Evolutionary conservation across 2,329 filamentous ascomycete species (phyloP).

Genomic region (Tolypocladium guangdongense): DNA sequence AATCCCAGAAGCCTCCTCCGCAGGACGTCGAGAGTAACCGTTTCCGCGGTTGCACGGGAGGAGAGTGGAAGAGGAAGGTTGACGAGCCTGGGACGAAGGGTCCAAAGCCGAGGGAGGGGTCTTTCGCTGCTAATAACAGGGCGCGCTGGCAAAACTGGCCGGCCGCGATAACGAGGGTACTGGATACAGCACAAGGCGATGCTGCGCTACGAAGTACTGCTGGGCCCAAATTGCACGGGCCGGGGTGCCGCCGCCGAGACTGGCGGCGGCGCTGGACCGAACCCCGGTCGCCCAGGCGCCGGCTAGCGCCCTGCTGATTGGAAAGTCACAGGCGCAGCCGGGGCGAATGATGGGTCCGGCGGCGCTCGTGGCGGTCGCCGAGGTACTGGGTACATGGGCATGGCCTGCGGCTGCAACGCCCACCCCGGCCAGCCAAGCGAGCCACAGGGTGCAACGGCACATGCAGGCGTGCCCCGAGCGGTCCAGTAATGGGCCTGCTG

Average conservation of each 20-base stretch:
- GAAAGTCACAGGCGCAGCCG: slow-evolving; percentile 1
- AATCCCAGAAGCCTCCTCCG: background rate
- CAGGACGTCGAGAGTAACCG: background rate
- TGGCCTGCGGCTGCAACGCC: background rate
- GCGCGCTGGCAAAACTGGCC: background rate
- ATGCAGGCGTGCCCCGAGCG: background rate
- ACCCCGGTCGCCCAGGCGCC: background rate
- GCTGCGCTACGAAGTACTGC: background rate
- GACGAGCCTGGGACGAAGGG: background rate
- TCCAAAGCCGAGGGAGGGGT: slow-evolving; percentile 1
- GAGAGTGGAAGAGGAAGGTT: background rate
- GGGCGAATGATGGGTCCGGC: background rate
- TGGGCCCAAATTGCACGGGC: background rate
- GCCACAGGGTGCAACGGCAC: background rate
- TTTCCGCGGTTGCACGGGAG: background rate
- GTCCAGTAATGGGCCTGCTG: background rate
- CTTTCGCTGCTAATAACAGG: background rate
- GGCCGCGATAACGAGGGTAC: background rate
- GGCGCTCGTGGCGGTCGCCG: background rate
- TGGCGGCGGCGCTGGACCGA: background rate
- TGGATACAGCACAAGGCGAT: background rate
- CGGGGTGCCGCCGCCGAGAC: background rate
- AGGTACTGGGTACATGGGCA: slow-evolving; percentile 1
- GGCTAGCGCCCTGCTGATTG: slow-evolving; percentile 1
- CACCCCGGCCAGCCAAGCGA: background rate